Conservation (phyloP, 1,284 basidiomycete species). For the Leccinum pachyderme region DNA sequence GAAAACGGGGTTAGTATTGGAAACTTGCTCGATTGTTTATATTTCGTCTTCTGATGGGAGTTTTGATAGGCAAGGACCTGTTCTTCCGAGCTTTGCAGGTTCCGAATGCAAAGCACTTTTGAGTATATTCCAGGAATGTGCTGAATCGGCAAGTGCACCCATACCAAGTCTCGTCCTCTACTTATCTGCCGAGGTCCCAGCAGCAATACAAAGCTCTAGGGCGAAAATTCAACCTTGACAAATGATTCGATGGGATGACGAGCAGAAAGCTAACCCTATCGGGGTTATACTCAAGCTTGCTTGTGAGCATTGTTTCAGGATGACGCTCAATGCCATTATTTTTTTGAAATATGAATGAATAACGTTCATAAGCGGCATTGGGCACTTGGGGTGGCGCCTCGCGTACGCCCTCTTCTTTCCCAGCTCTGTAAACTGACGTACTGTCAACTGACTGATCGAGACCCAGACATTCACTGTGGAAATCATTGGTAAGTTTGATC, state of each 20-base stretch:
- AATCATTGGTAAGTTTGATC: constrained; percentile 48
- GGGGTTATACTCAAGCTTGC: constrained; percentile 51
- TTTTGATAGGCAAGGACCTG: constrained; percentile 37
- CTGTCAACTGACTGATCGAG: constrained; percentile 40
- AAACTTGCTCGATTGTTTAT: neutral
- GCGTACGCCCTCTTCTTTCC: constrained; percentile 16
- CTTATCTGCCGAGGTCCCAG: neutral
- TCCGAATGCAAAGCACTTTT: constrained; percentile 40
- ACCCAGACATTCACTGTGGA: constrained; percentile 51
- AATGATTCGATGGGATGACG: neutral
- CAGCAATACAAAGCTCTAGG: neutral
- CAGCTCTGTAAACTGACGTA: neutral
- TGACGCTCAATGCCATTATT: neutral
- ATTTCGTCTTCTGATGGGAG: neutral
- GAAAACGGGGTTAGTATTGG: constrained; percentile 39
- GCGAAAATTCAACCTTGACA: neutral
- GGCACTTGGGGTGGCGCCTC: constrained; percentile 53
- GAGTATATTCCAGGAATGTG: constrained; percentile 33
- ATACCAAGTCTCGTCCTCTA: neutral
- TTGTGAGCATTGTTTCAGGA: constrained; percentile 15
- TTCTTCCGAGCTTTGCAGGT: constrained; percentile 43
- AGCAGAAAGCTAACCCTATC: constrained; percentile 15
- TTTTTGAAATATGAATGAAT: constrained; percentile 29
- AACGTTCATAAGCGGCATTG: constrained; percentile 43
- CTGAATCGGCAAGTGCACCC: constrained; percentile 19